Percentiles rank a stretch among this genome's conserved stretches.
phyloP scores from a whole-genome alignment of 1,284 basidiomycete species.

The Ustilago hordei region DNA sequence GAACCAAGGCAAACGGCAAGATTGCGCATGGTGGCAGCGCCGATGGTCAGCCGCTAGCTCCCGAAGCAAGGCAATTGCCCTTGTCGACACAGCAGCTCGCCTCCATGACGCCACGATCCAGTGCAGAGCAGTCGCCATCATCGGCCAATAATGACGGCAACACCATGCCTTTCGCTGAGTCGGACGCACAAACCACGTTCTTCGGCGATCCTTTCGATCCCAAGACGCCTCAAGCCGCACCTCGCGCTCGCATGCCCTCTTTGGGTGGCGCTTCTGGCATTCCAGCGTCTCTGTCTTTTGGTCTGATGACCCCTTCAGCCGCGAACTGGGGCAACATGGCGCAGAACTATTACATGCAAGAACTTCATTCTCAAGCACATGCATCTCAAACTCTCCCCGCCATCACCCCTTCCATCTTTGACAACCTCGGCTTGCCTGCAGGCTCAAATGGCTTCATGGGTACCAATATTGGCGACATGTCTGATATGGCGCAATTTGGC shows the following conservation, averaged over 20 bases:
- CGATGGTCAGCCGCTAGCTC: slow-evolving; percentile 20
- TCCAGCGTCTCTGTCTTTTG: slow-evolving; percentile 34
- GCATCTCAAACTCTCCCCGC: slow-evolving; percentile 27
- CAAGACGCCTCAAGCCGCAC: slow-evolving; percentile 30
- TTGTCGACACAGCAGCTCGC: slow-evolving; percentile 49
- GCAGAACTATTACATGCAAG: slow-evolving; percentile 30
- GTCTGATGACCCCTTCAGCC: slow-evolving; percentile 35
- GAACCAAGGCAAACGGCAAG: slow-evolving; percentile 8
- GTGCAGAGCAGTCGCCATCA: slow-evolving; percentile 32
- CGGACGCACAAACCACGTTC: background rate
- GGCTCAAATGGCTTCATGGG: slow-evolving; percentile 19
- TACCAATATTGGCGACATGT: slow-evolving; percentile 8
- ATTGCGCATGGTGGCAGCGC: slow-evolving; percentile 12
- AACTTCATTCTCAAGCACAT: slow-evolving; percentile 30
- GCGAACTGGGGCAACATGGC: slow-evolving; percentile 15
- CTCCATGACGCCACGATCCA: slow-evolving; percentile 27
- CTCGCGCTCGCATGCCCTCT: slow-evolving; percentile 27
- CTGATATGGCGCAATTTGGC: slow-evolving; percentile 27
- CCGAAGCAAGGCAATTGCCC: slow-evolving; percentile 38
- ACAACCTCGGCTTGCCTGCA: slow-evolving; percentile 29
- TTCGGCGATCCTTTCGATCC: slow-evolving; percentile 24
- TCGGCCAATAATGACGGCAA: slow-evolving; percentile 12
- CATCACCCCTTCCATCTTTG: slow-evolving; percentile 44
- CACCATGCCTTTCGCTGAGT: background rate
- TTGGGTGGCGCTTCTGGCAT: slow-evolving; percentile 29